A percentile compares a stretch with the other conserved stretches of the same genome.
Evolutionary conservation across 192 early-diverging fungal species (phyloP).

Genomic region (Phycomyces nitens): DNA sequence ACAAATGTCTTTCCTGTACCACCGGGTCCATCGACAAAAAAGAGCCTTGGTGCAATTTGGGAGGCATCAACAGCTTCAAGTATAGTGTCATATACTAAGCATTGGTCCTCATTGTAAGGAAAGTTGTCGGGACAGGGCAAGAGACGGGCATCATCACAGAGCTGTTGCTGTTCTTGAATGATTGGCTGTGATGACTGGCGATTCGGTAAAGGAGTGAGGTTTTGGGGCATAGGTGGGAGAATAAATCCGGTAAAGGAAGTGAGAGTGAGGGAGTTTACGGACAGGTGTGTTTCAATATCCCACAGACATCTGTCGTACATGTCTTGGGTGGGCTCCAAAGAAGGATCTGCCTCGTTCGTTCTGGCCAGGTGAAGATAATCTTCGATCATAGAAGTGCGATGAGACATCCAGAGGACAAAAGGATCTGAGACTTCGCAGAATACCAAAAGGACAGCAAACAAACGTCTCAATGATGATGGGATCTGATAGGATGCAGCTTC

Average conservation of each 20-base stretch:
- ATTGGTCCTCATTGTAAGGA: not conserved
- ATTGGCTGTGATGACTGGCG: too few species aligned
- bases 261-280: not conserved
- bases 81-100: not conserved
- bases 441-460: not conserved
- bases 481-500: not conserved
- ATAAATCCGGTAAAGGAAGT: not conserved
- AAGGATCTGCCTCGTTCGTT: not conserved
- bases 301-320: not conserved
- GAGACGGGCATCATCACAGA: too few species aligned
- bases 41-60: not conserved
- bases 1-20: not conserved
- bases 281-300: not conserved
- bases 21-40: constrained; percentile 4
- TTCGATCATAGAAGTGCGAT: not conserved
- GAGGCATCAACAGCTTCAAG: not conserved
- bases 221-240: not conserved
- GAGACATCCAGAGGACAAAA: not conserved
- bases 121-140: not conserved
- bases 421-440: not conserved
- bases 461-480: not conserved
- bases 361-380: too few species aligned
- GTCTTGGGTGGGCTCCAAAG: too few species aligned
- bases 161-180: too few species aligned
- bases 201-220: not conserved